Conservation (phyloP, 2,329 filamentous ascomycete genomes). For the Teratosphaeria viscida region DNA sequence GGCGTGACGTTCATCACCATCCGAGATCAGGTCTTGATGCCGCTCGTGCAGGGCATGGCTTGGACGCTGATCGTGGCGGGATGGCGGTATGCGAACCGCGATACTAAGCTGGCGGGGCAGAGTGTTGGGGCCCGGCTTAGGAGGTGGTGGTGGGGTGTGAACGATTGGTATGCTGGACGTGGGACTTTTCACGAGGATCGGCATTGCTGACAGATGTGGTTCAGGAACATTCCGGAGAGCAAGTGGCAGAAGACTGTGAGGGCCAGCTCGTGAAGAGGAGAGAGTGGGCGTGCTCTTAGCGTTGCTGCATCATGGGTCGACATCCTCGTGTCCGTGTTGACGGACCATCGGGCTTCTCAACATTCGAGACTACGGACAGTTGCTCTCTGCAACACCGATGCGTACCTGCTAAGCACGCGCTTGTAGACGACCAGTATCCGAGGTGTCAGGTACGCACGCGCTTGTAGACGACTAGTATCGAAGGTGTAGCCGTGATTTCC, state of each 20-base stretch:
- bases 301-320: too few species aligned
- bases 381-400: too few species aligned
- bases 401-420: too few species aligned
- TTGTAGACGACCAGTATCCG: too few species aligned
- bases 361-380: too few species aligned
- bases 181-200: not conserved
- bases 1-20: constrained; percentile 74
- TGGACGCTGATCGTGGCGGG: constrained; percentile 78
- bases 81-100: constrained; percentile 84
- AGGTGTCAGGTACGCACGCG: too few species aligned
- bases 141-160: constrained; percentile 91
- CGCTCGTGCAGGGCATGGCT: constrained; percentile 75
- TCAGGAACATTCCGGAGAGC: not conserved
- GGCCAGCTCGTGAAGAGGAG: not conserved
- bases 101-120: constrained; percentile 64
- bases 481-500: too few species aligned
- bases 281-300: not conserved
- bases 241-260: not conserved
- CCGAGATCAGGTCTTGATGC: constrained; percentile 84
- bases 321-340: too few species aligned
- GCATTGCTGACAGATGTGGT: not conserved
- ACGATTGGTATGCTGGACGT: constrained; percentile 57
- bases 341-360: too few species aligned
- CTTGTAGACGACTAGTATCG: too few species aligned
- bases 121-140: constrained; percentile 66